phyloP scores from a whole-genome alignment of 2,329 filamentous ascomycete genomes.

The Zasmidium cellare region DNA sequence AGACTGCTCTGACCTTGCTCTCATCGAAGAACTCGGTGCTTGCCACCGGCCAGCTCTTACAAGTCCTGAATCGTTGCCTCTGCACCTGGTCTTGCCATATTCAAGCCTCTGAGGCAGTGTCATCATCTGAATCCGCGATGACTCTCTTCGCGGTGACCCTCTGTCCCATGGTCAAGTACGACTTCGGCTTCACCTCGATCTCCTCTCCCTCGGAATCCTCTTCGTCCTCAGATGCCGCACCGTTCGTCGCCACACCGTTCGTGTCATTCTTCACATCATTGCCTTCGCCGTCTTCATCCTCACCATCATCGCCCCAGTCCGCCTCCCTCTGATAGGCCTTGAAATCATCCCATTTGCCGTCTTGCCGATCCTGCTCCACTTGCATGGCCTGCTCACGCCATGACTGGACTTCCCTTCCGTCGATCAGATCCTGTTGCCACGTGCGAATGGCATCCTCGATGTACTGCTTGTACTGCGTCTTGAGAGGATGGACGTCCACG shows the following conservation, averaged over 20 bases:
- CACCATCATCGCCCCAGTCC: conserved; percentile 50
- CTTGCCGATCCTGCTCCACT: conserved; percentile 53
- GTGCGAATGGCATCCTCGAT: conserved; percentile 56
- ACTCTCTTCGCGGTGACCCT: too few relatives aligned
- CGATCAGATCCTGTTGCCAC: conserved; percentile 57
- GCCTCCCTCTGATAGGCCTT: conserved; percentile 56
- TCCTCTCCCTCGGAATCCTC: neutral
- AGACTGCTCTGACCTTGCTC: too few relatives aligned
- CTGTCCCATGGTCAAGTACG: too few relatives aligned
- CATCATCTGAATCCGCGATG: too few relatives aligned
- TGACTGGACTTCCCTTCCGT: conserved; percentile 57
- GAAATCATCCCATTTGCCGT: conserved; percentile 58
- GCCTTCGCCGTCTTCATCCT: conserved; percentile 7
- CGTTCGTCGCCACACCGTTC: neutral
- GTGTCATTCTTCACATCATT: conserved; percentile 3
- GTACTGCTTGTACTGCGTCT: conserved; percentile 45
- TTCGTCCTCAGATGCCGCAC: neutral
- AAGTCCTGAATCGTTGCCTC: too few relatives aligned
- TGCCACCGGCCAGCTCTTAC: too few relatives aligned
- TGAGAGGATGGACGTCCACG: conserved; percentile 40
- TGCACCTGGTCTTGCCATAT: too few relatives aligned
- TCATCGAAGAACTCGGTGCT: too few relatives aligned
- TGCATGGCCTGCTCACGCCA: conserved; percentile 58
- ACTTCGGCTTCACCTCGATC: neutral
- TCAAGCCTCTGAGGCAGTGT: too few relatives aligned